Evolutionary conservation across 805 yeast genomes (phyloP), one percentile per base, ranked within the genome.

Genomic region (Blastobotrys terrestris): DNA sequence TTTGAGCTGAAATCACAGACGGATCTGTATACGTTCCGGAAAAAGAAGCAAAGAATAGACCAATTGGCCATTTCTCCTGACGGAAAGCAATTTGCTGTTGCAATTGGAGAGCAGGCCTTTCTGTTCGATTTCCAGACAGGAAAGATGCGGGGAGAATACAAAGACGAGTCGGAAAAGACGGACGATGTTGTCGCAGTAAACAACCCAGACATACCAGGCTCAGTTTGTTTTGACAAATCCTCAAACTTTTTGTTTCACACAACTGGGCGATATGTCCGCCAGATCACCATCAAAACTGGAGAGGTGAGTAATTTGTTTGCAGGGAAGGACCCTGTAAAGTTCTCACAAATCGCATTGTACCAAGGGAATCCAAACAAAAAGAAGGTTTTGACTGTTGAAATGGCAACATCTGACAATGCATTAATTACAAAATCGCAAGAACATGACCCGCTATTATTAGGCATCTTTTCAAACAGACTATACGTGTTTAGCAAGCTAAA

Each of bases 1-100:
- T 76, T 72, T 60, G 63, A 65, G 39, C 57, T 61, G 55, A 75
- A 76, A 55, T 64, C 74, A 31, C 61, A 67, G 43, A 76, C 79
- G 0, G 72, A 73, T 54, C 57, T 70, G 15, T 67, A 70, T 53
- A 70, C 67, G 15, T 57, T 73, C 46, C 56, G 71, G 18, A 73
- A 72, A 52, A 46, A 55, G 19, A 72, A 72, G 52, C 53, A 67
- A 1, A 44, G 52, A 1, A 66, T 68, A 2, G 41, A 58, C 3
- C 35, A 57, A 1, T 40, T 71, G 3, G 44, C 54, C 14, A 54
- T 68, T 6, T 63, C 70, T 3, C 61, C 61, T 1, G 61, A 65
- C 48, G 64, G 63, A 1, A 60, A 60, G n/a, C 55, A 46, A 21
- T 67, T 70, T 56, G 72, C 66, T 8, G 55, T 63, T 1, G 42